Evolutionary conservation across 176 grass and related monocot genomes (phyloP).

Genomic region (Bromus sterilis): DNA sequence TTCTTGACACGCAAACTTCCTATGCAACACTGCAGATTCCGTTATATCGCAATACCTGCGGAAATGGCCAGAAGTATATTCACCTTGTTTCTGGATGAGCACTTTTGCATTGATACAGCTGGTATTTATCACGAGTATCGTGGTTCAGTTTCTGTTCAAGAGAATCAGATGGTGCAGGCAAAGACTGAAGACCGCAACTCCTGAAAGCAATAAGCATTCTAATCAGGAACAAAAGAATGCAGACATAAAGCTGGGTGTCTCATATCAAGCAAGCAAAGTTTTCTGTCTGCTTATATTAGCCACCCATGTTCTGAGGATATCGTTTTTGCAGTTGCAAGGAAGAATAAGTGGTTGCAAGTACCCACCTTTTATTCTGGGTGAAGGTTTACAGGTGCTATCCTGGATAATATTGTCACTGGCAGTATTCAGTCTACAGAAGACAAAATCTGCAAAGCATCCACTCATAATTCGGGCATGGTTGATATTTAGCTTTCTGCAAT

Average conservation of each 20-base stretch:
- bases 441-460: conserved; percentile 55
- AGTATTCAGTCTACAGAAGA: conserved; percentile 53
- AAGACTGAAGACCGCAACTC: conserved; percentile 17
- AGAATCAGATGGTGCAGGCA: conserved; percentile 38
- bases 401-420: conserved; percentile 59
- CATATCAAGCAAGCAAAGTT: conserved; percentile 62
- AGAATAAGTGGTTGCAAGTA: conserved; percentile 39
- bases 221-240: conserved; percentile 25
- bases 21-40: conserved; percentile 37
- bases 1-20: conserved; percentile 1
- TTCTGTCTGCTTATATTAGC: conserved; percentile 68
- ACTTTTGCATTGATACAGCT: conserved; percentile 49
- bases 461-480: conserved; percentile 66
- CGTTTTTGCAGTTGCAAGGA: conserved; percentile 34
- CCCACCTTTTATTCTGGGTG: conserved; percentile 38
- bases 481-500: conserved; percentile 71
- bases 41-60: conserved; percentile 22
- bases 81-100: conserved; percentile 66
- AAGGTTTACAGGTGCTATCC: conserved; percentile 59
- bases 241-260: conserved; percentile 29
- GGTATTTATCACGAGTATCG: conserved; percentile 45
- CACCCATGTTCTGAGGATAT: conserved; percentile 37
- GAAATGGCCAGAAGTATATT: conserved; percentile 62
- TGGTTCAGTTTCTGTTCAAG: conserved; percentile 44
- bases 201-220: conserved; percentile 24